phyloP scores from a whole-genome alignment of 2,329 filamentous ascomycete genomes.

The Blumeria hordei region DNA sequence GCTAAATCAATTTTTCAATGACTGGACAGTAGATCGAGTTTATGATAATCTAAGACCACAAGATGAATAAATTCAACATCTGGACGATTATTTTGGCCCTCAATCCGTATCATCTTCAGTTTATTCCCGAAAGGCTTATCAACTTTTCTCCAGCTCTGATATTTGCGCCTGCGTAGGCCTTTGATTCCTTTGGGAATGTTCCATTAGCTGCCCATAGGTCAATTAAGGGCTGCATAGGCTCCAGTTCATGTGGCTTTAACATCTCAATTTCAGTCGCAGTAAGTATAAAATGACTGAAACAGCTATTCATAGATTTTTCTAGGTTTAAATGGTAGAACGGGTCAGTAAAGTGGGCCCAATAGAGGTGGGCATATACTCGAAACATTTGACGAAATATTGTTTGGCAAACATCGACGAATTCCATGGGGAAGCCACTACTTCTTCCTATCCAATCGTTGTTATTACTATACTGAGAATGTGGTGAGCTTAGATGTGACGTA shows the following conservation, averaged over 20 bases:
- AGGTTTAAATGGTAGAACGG: constrained; percentile 66
- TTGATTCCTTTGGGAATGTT: constrained; percentile 55
- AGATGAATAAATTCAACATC: not conserved
- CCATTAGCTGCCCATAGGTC: constrained; percentile 81
- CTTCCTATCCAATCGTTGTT: constrained; percentile 65
- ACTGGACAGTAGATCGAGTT: no score
- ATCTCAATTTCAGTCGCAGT: constrained; percentile 63
- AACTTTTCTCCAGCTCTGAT: constrained; percentile 33
- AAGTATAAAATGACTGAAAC: constrained; percentile 65
- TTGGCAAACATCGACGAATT: constrained; percentile 77
- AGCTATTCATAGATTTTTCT: constrained; percentile 64
- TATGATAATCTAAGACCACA: no score
- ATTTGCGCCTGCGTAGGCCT: constrained; percentile 41
- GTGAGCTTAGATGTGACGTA: constrained; percentile 24
- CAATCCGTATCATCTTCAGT: not conserved
- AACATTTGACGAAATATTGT: constrained; percentile 96
- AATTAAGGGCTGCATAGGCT: constrained; percentile 87
- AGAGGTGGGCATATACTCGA: constrained; percentile 90
- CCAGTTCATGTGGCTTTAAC: constrained; percentile 69
- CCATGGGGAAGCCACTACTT: constrained; percentile 72
- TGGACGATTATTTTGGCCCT: not conserved
- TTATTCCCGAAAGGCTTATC: constrained; percentile 15
- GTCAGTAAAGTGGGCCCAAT: constrained; percentile 82
- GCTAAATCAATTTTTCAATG: no score
- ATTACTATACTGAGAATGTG: constrained; percentile 26